Percentiles rank a stretch among this genome's conserved stretches.
phyloP scores from a whole-genome alignment of 768 basidiomycete species.

The Naganishia randhawae region DNA sequence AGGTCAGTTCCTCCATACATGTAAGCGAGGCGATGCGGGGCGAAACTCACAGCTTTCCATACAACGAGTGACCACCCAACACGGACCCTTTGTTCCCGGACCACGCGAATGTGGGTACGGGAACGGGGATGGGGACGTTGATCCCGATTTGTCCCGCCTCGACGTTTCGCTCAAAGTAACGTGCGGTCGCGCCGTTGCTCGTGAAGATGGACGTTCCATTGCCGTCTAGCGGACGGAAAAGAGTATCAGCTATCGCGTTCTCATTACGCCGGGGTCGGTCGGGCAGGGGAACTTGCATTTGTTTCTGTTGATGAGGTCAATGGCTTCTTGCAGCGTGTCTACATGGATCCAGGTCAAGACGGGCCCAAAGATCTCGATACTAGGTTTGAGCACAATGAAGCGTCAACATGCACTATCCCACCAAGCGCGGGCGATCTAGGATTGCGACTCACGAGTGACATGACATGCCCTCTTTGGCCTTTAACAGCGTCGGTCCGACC shows the following conservation, averaged over 20 bases:
- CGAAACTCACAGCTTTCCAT: constrained; percentile 31
- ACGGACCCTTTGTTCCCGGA: constrained; percentile 76
- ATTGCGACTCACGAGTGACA: constrained; percentile 76
- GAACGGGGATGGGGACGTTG: constrained; percentile 89
- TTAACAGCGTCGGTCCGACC: constrained; percentile 84
- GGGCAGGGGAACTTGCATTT: constrained; percentile 55
- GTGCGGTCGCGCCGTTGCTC: constrained; percentile 88
- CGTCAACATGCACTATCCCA: neutral
- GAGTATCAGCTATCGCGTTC: constrained; percentile 3
- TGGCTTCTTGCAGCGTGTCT: constrained; percentile 81
- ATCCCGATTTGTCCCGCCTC: constrained; percentile 88
- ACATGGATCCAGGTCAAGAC: constrained; percentile 73
- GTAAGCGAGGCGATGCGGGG: neutral
- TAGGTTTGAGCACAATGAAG: constrained; percentile 49
- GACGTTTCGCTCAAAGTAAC: constrained; percentile 82
- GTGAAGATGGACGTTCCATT: constrained; percentile 97
- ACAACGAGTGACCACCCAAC: constrained; percentile 37
- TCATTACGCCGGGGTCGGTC: neutral
- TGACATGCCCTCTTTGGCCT: constrained; percentile 75
- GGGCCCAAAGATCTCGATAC: constrained; percentile 94
- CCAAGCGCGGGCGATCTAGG: too few species aligned
- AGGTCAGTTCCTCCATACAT: neutral
- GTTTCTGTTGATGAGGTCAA: constrained; percentile 84
- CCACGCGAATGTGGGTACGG: constrained; percentile 88
- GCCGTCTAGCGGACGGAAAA: constrained; percentile 50